A percentile compares a stretch with the other conserved stretches of the same genome.
These are phyloP conservation scores for Phytopythium boreale DNA, from an alignment of 352 stramenopile genomes.

Conservation along the genomic window DNA sequence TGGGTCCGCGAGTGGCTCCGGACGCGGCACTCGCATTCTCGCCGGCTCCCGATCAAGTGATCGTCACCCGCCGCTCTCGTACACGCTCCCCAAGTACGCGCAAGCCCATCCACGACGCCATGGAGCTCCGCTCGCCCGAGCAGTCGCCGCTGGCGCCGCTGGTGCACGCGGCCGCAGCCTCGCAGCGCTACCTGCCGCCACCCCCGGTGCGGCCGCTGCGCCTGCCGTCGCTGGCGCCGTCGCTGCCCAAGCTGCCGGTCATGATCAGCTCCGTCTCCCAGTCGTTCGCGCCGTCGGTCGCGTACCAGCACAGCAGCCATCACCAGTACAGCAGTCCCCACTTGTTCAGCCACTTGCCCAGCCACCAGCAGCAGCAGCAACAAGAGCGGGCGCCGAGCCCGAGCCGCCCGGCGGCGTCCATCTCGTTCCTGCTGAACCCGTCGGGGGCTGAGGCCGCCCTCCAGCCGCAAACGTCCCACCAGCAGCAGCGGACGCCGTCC, in stretches of 20 bases:
- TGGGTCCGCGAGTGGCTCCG: not conserved
- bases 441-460: too few species aligned
- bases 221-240: conserved; percentile 31
- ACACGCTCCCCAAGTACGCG: conserved; percentile 6
- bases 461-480: not conserved
- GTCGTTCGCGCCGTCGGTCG: not conserved
- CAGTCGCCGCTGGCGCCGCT: conserved; percentile 25
- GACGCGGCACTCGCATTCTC: not conserved
- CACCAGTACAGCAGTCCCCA: not conserved
- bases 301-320: too few species aligned
- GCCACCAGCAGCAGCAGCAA: not conserved
- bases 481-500: not conserved
- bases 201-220: conserved; percentile 19
- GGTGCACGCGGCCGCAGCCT: conserved; percentile 16
- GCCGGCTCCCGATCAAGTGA: not conserved
- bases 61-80: not conserved
- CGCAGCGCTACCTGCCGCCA: conserved; percentile 19
- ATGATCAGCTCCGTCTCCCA: conserved; percentile 20
- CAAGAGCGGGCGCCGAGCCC: conserved; percentile 5
- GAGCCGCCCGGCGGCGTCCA: conserved; percentile 15
- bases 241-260: conserved; percentile 24
- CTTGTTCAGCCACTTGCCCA: not conserved
- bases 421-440: conserved; percentile 36
- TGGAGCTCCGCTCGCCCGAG: conserved; percentile 20
- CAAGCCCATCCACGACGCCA: not conserved